phyloP scores from a whole-genome alignment of 106 monocot species.

The Dioscorea dumetorum region DNA sequence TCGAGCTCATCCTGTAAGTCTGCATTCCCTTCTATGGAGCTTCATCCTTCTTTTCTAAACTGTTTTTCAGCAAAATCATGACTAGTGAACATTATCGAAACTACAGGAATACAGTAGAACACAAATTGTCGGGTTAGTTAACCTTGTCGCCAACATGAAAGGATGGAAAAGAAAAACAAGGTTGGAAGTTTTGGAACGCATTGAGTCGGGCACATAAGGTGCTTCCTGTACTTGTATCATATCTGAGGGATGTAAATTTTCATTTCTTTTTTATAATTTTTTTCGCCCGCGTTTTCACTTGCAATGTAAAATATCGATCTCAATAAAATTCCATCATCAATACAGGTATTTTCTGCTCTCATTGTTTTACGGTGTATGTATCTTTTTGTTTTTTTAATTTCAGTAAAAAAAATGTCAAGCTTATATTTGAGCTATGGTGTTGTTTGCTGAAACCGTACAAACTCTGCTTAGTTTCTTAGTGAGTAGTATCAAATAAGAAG shows the following conservation, averaged over 20 bases:
- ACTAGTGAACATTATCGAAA: too few relatives aligned
- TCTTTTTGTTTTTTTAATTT: too few relatives aligned
- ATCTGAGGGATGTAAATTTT: slow-evolving; percentile 21
- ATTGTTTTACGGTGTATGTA: too few relatives aligned
- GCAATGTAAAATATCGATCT: neutral
- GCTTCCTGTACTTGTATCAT: neutral
- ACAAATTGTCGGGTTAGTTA: slow-evolving; percentile 79
- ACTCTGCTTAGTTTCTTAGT: too few relatives aligned
- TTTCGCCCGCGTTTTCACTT: neutral
- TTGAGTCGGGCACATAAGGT: slow-evolving; percentile 57
- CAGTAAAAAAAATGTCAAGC: too few relatives aligned
- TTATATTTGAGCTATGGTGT: too few relatives aligned
- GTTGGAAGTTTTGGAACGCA: slow-evolving; percentile 77
- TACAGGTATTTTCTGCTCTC: too few relatives aligned
- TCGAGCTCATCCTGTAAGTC: slow-evolving; percentile 72
- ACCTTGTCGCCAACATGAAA: slow-evolving; percentile 82
- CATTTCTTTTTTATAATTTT: slow-evolving; percentile 7
- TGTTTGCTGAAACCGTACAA: too few relatives aligned
- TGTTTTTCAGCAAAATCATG: too few relatives aligned
- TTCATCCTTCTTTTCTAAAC: too few relatives aligned
- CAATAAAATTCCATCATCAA: neutral
- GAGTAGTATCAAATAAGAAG: too few relatives aligned
- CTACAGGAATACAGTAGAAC: slow-evolving; percentile 72
- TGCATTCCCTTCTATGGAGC: too few relatives aligned
- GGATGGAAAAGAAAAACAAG: slow-evolving; percentile 92